phyloP scores from a whole-genome alignment of 2,329 filamentous ascomycete genomes.

The Zymoseptoria brevis region DNA sequence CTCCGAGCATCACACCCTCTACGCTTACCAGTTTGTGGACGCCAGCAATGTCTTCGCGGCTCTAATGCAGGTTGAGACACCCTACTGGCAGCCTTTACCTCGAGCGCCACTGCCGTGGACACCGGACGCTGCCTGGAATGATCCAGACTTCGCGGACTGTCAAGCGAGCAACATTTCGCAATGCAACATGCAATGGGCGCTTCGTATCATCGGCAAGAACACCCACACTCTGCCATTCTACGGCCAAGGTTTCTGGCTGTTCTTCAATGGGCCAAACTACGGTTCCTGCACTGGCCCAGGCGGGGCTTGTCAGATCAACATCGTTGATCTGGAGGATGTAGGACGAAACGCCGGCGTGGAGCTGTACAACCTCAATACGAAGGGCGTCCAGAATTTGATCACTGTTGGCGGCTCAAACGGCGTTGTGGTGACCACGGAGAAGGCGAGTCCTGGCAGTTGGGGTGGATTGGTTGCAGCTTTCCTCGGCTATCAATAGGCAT shows the following conservation, averaged over 20 bases:
- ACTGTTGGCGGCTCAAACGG: conserved; percentile 13
- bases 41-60: conserved; percentile 44
- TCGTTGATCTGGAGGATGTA: conserved; percentile 14
- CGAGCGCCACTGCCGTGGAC: conserved; percentile 37
- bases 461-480: conserved; percentile 21
- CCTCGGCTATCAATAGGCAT: conserved; percentile 8
- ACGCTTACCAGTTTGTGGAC: conserved; percentile 43
- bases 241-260: conserved; percentile 34
- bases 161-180: conserved; percentile 13
- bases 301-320: conserved; percentile 34
- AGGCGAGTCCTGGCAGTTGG: conserved; percentile 19
- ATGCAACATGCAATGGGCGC: conserved; percentile 31
- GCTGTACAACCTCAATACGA: conserved; percentile 20
- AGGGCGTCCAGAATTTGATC: conserved; percentile 19
- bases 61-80: conserved; percentile 47
- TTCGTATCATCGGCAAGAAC: conserved; percentile 20
- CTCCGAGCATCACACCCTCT: conserved; percentile 46
- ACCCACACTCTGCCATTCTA: conserved; percentile 33
- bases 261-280: conserved; percentile 30
- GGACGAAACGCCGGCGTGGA: conserved; percentile 8
- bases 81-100: conserved; percentile 32
- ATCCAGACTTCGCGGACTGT: conserved; percentile 25
- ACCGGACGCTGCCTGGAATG: conserved; percentile 27
- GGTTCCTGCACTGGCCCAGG: conserved; percentile 20
- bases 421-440: conserved; percentile 8